Evolutionary conservation across 305 asterid genomes (phyloP), one percentile per base, ranked within the genome.

Genomic region (Solanum hybrid): DNA sequence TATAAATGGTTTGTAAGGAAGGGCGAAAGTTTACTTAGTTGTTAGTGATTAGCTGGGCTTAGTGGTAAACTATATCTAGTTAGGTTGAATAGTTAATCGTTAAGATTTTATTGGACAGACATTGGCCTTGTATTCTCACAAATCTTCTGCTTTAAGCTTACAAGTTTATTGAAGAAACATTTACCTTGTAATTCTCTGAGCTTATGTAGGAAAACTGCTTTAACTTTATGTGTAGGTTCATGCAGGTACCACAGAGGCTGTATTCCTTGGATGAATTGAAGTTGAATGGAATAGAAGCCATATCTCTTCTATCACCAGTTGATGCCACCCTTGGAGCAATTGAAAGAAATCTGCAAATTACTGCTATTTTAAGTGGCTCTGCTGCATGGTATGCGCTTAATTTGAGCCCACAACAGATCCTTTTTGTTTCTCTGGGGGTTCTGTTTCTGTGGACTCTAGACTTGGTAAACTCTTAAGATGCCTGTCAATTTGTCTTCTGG

Each of bases 221-320:
- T 84, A 81, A 86, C 69, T 88, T 29, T 35, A 86, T 29, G 79
- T 88, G 89, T 93, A 88, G 90, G 89, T 76, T 88, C 88, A 78
- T 94, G 93, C 98, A 97, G 99, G 95, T 97, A 90, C 99, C 99
- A 19, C 98, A 95, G 92, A 95, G 99, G 92, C 96, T 97, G 24
- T 97, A 97, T 93, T 92, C 98, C 4, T 90, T 95, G 91, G 99
- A 97, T 92, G 99, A 97, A 89, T 86, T 97, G 88, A 95, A 90
- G 91, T 90, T 97, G 96, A 97, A 97, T 87, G 99, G 99, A 85
- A 96, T 97, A 19, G 97, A 94, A 91, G 89, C 99, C 6, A 86
- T 90, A 6, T 91, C 98, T 88, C 96, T 97, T 87, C 92, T 97
- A 22, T 94, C 98, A 51, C 99, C 99, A 3, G 95, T 93, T 40